Evolutionary conservation across 2,329 filamentous ascomycete species (phyloP), one percentile per base, ranked within the genome.

Genomic region (Ophiocordyceps australis): DNA sequence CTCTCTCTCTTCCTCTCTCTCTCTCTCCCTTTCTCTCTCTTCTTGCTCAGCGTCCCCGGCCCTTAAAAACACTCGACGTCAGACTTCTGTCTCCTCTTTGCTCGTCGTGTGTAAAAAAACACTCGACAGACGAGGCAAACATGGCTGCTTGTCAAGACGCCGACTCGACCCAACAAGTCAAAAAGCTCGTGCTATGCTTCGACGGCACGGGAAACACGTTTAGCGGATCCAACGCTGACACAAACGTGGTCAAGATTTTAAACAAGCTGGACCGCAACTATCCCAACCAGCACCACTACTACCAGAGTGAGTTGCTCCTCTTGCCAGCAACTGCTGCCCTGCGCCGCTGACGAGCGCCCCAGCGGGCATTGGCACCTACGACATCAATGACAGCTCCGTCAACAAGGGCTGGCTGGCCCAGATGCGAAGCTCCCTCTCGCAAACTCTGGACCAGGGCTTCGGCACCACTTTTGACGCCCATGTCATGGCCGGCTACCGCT

Each of bases 201-300:
- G 57, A 62, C 30, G 57, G 57, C 17, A 62, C 57, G 2, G 57
- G 57, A 4, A 59, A 58, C 32, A 48, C 45, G 0, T 60, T 58
- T 32, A 55, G 40, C 8, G 55, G 56, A 7, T 51, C 53, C 22
- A 53, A 56, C 30, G 45, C 52, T 5, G 62, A 66, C 36, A 64
- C 59, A 11, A 66, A 66, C 28, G 57, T 66, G 3, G 54, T 65
- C 27, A 65, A 65, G 37, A 43, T 66, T 8, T 46, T 57, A 20
- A 45, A 43, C 25, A 56, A 54, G 40, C 34, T 65, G 14, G 56
- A 65, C 25, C 50, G 57, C 14, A 47, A 53, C 23, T 35, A 50
- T 17, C 47, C 52, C 4, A 32, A 45, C 13, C 58, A 62, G 28
- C 57, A 47, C 24, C 57, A 62, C 29, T 63, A 63, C 32, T 63